Base-by-base conservation (phyloP, 1,139 yeast genomes). In the Yarrowia galli region DNA sequence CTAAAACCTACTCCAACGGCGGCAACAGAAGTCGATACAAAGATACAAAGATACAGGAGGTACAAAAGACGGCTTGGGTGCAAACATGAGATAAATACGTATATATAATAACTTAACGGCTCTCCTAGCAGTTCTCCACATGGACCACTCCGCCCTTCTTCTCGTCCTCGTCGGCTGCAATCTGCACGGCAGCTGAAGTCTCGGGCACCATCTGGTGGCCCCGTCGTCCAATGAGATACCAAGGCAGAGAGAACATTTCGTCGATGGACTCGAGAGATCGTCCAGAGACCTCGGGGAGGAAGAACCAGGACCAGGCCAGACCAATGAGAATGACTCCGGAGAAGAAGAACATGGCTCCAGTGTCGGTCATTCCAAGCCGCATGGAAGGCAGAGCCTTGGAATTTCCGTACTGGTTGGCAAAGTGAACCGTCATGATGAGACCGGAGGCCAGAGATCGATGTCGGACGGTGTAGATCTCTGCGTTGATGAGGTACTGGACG, bases 331-430 rank as follows among this genome's bases (percentile, higher is more conserved):
- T 75, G 2, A 85, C 81, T 22, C 80, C 87, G 13, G 79, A 79
- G 71, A 85, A 86, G 73, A 86, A 84, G 74, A 81, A 83, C 76
- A 86, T 85, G 0, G 87, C 82, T 35, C 89, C 89, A 73, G 78
- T 82, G 38, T 82, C 80, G 65, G 82, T 73, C 83, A 86, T 76
- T 0, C 82, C 76, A 48, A 84, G 68, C 71, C 86, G 75, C 85
- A 86, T 82, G 65, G 79, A 76, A 10, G 89, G 88, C 61, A 85
- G 73, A 0, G 88, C 88, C 74, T 84, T 85, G 23, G 88, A 83
- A 75, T 85, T 85, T 72, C 87, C 88, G 73, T 83, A 87, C 75
- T 86, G 89, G 76, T 84, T 85, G 42, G 83, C 84, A 72, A 84
- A 86, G 75, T 87, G 89, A 73, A 85, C 79, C 6, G 81, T 82